These are phyloP conservation scores for Aspergillus quadrilineatus DNA, from an alignment of 2,329 filamentous ascomycete species.

Conservation along the genomic window DNA sequence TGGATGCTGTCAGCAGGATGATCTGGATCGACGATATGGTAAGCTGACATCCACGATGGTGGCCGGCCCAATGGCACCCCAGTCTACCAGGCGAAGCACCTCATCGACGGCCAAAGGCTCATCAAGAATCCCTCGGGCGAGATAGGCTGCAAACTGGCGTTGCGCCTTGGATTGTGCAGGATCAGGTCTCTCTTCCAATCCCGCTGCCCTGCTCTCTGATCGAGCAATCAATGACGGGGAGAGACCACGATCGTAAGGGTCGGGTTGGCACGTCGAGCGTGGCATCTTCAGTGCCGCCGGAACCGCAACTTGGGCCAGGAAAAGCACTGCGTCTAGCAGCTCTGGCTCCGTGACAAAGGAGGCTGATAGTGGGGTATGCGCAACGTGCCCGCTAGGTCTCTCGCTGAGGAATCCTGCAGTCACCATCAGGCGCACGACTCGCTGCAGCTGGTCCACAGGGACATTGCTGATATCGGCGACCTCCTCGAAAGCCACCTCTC, in stretches of 20 bases:
- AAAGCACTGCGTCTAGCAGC: background rate
- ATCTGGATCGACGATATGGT: background rate
- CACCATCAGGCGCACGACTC: constrained; percentile 1
- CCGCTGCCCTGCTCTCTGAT: too few relatives aligned
- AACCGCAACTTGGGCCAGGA: constrained; percentile 1
- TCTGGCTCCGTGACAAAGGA: constrained; percentile 7
- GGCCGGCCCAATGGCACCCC: background rate
- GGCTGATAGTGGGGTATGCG: constrained; percentile 1
- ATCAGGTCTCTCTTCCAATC: too few relatives aligned
- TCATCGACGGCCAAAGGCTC: background rate
- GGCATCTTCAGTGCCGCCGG: constrained; percentile 2
- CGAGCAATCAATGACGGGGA: too few relatives aligned
- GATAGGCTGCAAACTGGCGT: constrained; percentile 6
- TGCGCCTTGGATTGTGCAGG: background rate
- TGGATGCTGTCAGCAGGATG: background rate
- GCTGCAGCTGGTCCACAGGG: constrained; percentile 2
- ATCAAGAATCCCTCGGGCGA: constrained; percentile 1
- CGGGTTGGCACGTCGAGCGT: background rate
- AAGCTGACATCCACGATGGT: constrained; percentile 1
- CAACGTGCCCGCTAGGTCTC: background rate
- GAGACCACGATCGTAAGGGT: too few relatives aligned
- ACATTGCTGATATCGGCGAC: constrained; percentile 2
- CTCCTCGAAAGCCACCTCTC: constrained; percentile 2
- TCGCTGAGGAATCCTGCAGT: constrained; percentile 1
- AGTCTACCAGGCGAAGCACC: background rate